Percentiles rank a stretch among this genome's conserved stretches.
These are phyloP conservation scores for Spongospora subterranea DNA, from an alignment of 208 protist species.

Conservation along the genomic window DNA sequence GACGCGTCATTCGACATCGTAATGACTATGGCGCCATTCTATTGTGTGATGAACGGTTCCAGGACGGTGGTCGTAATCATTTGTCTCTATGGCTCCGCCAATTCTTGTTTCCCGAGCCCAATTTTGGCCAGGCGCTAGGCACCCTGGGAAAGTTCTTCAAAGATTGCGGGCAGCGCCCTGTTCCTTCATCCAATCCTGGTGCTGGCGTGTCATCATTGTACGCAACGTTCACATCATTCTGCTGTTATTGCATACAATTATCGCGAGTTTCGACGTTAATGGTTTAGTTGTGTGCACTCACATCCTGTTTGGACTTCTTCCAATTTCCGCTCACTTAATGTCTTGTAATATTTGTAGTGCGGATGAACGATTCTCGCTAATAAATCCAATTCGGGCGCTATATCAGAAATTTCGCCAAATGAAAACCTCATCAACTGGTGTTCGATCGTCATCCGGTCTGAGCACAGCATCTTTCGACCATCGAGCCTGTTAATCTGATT, in stretches of 20 bases:
- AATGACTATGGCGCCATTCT: constrained; percentile 70
- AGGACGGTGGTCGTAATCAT: not conserved
- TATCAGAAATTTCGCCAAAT: not conserved
- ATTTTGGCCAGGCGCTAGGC: not conserved
- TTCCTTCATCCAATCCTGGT: not conserved
- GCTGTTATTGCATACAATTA: not conserved
- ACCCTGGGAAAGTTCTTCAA: not conserved
- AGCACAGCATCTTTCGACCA: not conserved
- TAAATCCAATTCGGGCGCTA: not conserved
- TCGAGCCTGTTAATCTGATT: not conserved
- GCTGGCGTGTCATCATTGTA: not conserved
- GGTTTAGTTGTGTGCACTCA: no score
- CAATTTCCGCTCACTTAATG: no score
- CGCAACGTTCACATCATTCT: not conserved
- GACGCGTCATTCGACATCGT: constrained; percentile 70
- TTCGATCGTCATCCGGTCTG: not conserved
- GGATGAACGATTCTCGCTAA: not conserved
- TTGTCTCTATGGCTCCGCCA: constrained; percentile 16
- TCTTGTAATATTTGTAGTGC: no score
- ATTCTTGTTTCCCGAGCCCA: not conserved
- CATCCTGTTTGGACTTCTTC: no score
- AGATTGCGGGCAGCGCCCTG: not conserved
- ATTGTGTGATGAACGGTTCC: constrained; percentile 67
- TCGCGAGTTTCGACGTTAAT: no score
- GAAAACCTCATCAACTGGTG: not conserved